Percentiles rank a stretch among this genome's conserved stretches.
Evolutionary conservation across 2,329 filamentous ascomycete genomes (phyloP).

Genomic region (Chaetomiaceae sp.): DNA sequence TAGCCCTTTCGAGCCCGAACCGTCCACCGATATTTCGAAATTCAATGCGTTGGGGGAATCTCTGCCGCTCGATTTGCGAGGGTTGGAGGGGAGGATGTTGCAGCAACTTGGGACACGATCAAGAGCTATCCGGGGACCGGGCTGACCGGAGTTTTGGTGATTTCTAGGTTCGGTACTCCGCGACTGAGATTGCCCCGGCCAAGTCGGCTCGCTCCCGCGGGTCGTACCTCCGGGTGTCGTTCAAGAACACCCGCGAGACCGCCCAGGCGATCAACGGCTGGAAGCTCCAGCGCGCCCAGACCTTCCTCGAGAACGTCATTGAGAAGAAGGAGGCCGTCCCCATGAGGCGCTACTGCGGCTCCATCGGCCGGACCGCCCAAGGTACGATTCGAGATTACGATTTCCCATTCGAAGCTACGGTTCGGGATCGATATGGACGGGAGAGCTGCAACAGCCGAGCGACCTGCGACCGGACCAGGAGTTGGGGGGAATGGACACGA

Average conservation of each 20-base stretch:
- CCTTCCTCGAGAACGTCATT: constrained; percentile 97
- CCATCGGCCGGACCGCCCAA: constrained; percentile 94
- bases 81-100: constrained; percentile 1
- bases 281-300: constrained; percentile 91
- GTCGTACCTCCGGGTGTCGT: constrained; percentile 97
- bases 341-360: constrained; percentile 95
- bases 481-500: constrained; percentile 10
- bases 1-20: constrained; percentile 20
- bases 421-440: not conserved
- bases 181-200: constrained; percentile 76
- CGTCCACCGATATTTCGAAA: constrained; percentile 1
- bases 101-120: constrained; percentile 6
- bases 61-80: constrained; percentile 10
- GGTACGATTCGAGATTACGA: constrained; percentile 60
- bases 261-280: constrained; percentile 99
- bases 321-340: constrained; percentile 96
- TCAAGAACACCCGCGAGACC: constrained; percentile 99
- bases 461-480: not conserved
- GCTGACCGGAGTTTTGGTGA: constrained; percentile 22
- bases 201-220: constrained; percentile 98
- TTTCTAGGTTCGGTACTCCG: constrained; percentile 87
- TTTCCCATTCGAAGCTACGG: not conserved
- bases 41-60: constrained; percentile 9
- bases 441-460: not conserved
- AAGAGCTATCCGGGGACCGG: constrained; percentile 7